These are phyloP conservation scores for Pythium brachiatum DNA, from an alignment of 352 stramenopile species.

Conservation along the genomic window DNA sequence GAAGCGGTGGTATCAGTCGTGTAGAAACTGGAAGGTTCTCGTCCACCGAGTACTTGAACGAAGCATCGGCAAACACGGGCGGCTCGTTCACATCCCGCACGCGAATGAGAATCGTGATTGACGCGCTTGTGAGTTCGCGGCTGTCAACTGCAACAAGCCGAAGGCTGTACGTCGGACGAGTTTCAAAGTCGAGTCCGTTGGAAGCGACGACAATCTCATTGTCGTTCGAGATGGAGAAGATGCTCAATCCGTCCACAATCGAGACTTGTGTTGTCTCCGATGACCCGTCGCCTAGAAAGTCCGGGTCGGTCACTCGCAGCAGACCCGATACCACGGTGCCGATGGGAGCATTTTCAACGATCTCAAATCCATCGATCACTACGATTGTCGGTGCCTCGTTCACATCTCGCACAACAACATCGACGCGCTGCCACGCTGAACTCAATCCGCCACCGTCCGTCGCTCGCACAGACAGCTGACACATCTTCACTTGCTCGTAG, in stretches of 20 bases:
- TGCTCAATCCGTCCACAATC: not conserved
- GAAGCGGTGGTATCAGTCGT: constrained; percentile 13
- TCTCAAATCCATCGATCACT: not conserved
- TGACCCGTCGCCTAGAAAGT: constrained; percentile 16
- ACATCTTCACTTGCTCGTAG: constrained; percentile 23
- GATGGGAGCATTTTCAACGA: constrained; percentile 22
- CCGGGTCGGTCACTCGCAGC: constrained; percentile 21
- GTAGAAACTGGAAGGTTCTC: constrained; percentile 30
- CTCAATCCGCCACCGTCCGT: constrained; percentile 21
- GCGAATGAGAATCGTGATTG: constrained; percentile 18
- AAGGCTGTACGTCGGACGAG: constrained; percentile 10
- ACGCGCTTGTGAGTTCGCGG: constrained; percentile 13
- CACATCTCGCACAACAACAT: constrained; percentile 25
- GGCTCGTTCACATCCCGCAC: constrained; percentile 37
- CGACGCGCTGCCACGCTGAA: constrained; percentile 21
- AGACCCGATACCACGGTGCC: constrained; percentile 11
- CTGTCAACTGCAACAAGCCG: constrained; percentile 19
- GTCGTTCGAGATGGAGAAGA: constrained; percentile 8
- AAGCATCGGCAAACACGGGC: constrained; percentile 15
- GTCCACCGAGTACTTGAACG: constrained; percentile 18
- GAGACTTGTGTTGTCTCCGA: constrained; percentile 3
- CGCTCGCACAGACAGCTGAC: constrained; percentile 14
- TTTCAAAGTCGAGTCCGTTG: constrained; percentile 20
- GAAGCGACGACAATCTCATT: not conserved
- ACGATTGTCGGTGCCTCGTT: constrained; percentile 24